These are phyloP conservation scores for Blepharisma stoltei DNA, from an alignment of 73 alveolate species.

Conservation along the genomic window DNA sequence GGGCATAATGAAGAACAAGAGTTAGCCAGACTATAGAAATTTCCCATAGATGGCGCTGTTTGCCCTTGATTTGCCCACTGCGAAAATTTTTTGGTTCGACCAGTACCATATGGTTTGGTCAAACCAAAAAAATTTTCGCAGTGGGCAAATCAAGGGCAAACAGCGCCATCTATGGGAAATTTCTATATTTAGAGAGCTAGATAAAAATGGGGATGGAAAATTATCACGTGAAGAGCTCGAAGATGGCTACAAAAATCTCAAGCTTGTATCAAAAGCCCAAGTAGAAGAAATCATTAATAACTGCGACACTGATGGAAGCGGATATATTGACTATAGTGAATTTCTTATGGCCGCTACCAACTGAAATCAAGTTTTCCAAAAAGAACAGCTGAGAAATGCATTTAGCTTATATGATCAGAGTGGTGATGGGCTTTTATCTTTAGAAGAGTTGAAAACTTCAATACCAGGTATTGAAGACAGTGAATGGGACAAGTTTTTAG, in stretches of 20 bases:
- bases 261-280: background rate
- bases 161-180: too few species aligned
- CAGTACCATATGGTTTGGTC: too few species aligned
- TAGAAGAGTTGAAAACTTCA: slow-evolving; percentile 21
- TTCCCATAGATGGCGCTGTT: too few species aligned
- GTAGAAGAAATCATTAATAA: slow-evolving; percentile 7
- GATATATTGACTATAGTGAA: background rate
- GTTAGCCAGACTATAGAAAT: background rate
- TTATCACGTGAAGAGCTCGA: background rate
- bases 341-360: background rate
- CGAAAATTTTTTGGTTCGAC: too few species aligned
- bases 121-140: too few species aligned
- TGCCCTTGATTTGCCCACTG: too few species aligned
- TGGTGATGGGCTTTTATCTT: slow-evolving; percentile 10
- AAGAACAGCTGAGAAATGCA: background rate
- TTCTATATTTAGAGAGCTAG: background rate
- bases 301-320: background rate
- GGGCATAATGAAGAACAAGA: background rate
- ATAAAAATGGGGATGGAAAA: slow-evolving; percentile 25
- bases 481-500: background rate
- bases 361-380: background rate
- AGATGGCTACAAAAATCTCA: background rate
- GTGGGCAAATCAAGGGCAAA: too few species aligned
- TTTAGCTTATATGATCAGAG: background rate
- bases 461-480: slow-evolving; percentile 22